phyloP scores from a whole-genome alignment of 306 rosid species.

The Cicer arietinum region DNA sequence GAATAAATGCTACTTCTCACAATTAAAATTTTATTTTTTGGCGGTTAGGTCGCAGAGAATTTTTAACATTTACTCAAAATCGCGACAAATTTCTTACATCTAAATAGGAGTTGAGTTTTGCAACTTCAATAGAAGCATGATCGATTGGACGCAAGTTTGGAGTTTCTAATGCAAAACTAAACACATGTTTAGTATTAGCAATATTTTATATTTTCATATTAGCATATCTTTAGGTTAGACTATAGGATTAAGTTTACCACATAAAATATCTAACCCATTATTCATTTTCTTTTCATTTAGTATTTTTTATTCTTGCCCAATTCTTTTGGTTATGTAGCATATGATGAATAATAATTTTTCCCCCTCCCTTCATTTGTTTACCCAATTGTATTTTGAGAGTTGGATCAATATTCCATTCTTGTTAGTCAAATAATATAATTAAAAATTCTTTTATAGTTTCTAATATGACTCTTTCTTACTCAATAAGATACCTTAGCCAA shows the following conservation, averaged over 20 bases:
- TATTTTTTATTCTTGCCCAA: constrained; percentile 28
- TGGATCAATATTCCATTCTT: constrained; percentile 42
- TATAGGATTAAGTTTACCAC: constrained; percentile 21
- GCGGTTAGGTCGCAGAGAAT: too few relatives aligned
- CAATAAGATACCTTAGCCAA: constrained; percentile 18
- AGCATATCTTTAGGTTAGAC: constrained; percentile 15
- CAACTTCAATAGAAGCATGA: too few relatives aligned
- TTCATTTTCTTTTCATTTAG: constrained; percentile 32
- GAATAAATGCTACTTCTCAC: constrained; percentile 20
- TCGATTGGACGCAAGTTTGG: too few relatives aligned
- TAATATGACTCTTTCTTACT: constrained; percentile 8
- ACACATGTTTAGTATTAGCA: not conserved
- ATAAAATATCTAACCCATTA: constrained; percentile 42
- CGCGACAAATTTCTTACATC: too few relatives aligned
- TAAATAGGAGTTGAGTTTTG: too few relatives aligned
- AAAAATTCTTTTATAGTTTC: not conserved
- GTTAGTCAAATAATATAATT: constrained; percentile 36
- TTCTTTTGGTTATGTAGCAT: constrained; percentile 42
- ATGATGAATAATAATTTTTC: constrained; percentile 25
- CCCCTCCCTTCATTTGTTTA: constrained; percentile 18
- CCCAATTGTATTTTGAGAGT: constrained; percentile 36
- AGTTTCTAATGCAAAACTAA: too few relatives aligned
- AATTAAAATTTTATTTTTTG: not conserved
- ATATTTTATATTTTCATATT: not conserved
- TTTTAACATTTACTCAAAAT: too few relatives aligned